Percentiles rank a stretch among this genome's conserved stretches.
Conservation (phyloP, 345 rosid species). For the Salix viminalis region DNA sequence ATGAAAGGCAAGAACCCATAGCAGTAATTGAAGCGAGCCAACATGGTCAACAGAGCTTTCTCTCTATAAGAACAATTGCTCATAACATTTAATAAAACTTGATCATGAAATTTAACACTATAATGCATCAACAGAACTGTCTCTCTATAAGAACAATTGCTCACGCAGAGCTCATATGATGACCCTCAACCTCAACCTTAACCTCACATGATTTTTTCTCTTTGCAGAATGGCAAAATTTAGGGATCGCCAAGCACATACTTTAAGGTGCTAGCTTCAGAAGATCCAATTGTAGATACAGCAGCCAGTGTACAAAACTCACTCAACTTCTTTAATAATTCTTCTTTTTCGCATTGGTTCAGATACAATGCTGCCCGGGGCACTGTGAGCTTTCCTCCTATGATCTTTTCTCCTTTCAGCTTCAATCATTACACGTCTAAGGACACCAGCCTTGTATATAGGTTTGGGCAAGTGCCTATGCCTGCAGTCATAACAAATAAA, state of each 20-base stretch:
- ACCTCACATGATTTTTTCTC: not conserved
- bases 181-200: not conserved
- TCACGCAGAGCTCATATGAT: no score
- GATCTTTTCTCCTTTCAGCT: conserved; percentile 69
- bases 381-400: conserved; percentile 83
- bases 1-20: not conserved
- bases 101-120: not conserved
- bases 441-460: conserved; percentile 63
- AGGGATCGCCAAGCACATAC: not conserved
- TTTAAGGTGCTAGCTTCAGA: not conserved
- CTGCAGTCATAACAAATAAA: conserved; percentile 37
- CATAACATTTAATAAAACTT: not conserved
- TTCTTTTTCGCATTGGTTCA: conserved; percentile 56
- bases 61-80: no score
- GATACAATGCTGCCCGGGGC: conserved; percentile 64
- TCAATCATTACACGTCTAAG: conserved; percentile 48
- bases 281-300: not conserved
- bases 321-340: conserved; percentile 75
- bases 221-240: not conserved
- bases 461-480: conserved; percentile 86
- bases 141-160: not conserved
- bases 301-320: conserved; percentile 18
- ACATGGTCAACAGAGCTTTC: not conserved
- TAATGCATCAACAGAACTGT: not conserved
- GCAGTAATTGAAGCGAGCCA: not conserved